A percentile compares a stretch with the other conserved stretches of the same genome.
These are phyloP conservation scores for Hypoxylon rickii DNA, from an alignment of 495 filamentous ascomycete species.

Conservation along the genomic window DNA sequence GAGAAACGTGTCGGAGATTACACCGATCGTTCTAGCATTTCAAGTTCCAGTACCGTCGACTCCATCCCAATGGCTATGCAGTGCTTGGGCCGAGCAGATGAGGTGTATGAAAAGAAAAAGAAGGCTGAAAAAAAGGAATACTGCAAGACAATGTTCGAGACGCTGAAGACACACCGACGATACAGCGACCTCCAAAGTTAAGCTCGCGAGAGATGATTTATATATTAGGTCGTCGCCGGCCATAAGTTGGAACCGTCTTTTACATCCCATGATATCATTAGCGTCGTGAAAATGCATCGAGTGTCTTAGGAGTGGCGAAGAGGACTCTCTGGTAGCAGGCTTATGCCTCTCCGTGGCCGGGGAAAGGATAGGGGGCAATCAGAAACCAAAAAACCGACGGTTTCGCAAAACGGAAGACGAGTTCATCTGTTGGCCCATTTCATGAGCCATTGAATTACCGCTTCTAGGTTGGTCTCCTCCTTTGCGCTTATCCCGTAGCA, in stretches of 20 bases:
- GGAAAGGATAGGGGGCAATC: slow-evolving; percentile 6
- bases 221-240: slow-evolving; percentile 54
- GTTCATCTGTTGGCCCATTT: slow-evolving; percentile 71
- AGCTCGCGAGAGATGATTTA: slow-evolving; percentile 43
- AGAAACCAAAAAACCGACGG: slow-evolving; percentile 15
- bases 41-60: slow-evolving; percentile 32
- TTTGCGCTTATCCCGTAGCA: slow-evolving; percentile 99
- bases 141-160: slow-evolving; percentile 26
- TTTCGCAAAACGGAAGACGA: slow-evolving; percentile 5
- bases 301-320: slow-evolving; percentile 30
- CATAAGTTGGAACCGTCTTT: slow-evolving; percentile 46
- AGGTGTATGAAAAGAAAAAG: slow-evolving; percentile 27
- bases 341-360: slow-evolving; percentile 16
- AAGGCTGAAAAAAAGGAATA: slow-evolving; percentile 26
- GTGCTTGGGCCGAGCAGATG: slow-evolving; percentile 32
- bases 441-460: slow-evolving; percentile 95
- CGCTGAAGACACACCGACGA: slow-evolving; percentile 27
- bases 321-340: slow-evolving; percentile 3
- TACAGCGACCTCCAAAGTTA: slow-evolving; percentile 30
- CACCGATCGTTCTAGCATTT: slow-evolving; percentile 35
- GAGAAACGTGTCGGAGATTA: slow-evolving; percentile 12
- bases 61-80: slow-evolving; percentile 32
- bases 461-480: slow-evolving; percentile 97
- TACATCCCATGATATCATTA: slow-evolving; percentile 40
- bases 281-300: slow-evolving; percentile 41